These are phyloP conservation scores for Trichoderma hamatum DNA, from an alignment of 2,329 filamentous ascomycete genomes.

Conservation along the genomic window DNA sequence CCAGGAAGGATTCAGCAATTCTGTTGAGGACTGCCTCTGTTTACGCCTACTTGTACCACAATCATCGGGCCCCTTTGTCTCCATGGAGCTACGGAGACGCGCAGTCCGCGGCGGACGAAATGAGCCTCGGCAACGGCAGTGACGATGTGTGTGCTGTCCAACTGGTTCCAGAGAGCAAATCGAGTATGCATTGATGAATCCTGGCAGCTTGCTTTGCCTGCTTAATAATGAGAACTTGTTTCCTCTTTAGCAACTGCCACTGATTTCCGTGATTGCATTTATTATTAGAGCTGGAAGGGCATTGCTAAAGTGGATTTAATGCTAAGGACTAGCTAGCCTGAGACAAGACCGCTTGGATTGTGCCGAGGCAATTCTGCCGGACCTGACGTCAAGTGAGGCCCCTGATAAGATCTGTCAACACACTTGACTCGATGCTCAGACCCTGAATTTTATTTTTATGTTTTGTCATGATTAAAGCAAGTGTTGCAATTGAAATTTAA, in stretches of 20 bases:
- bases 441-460: not conserved
- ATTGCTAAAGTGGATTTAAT: not conserved
- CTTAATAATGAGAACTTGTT: not conserved
- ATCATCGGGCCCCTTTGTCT: not conserved
- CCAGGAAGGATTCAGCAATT: not conserved
- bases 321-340: not conserved
- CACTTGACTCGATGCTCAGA: conserved; percentile 9
- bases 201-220: not conserved
- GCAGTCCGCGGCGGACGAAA: not conserved
- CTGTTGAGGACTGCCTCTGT: not conserved
- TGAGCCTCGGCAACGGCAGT: conserved; percentile 15
- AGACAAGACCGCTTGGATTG: not conserved
- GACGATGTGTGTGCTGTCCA: not conserved
- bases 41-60: not conserved
- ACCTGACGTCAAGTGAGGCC: conserved; percentile 22
- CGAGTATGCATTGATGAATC: not conserved
- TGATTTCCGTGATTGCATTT: not conserved
- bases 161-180: not conserved
- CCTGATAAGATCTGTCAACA: not conserved
- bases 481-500: not conserved
- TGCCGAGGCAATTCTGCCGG: conserved; percentile 10
- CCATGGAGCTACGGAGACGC: not conserved
- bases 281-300: not conserved
- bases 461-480: not conserved
- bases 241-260: not conserved